These are phyloP conservation scores for Sambucus nigra DNA, from an alignment of 129 eudicot genomes.

Conservation along the genomic window DNA sequence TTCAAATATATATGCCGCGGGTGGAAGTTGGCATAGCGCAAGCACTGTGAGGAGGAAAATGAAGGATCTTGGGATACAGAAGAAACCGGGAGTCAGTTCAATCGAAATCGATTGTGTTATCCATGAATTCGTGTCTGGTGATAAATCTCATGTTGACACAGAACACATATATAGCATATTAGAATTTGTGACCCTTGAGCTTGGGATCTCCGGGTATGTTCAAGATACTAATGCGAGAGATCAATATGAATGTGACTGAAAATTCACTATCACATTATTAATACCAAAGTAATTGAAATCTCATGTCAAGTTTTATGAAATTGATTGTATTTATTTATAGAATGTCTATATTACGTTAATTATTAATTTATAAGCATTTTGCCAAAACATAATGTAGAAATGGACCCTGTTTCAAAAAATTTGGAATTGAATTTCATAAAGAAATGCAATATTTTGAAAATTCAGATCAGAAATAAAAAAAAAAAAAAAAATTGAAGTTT, in stretches of 20 bases:
- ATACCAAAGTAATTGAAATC: too few relatives aligned
- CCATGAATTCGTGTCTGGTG: constrained; percentile 62
- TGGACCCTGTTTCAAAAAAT: too few relatives aligned
- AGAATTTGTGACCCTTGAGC: constrained; percentile 31
- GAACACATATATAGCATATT: constrained; percentile 34
- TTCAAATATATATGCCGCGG: constrained; percentile 50
- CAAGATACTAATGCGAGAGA: constrained; percentile 18
- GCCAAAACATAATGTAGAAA: too few relatives aligned
- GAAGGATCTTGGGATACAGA: constrained; percentile 46
- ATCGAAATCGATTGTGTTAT: constrained; percentile 33
- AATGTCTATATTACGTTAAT: too few relatives aligned
- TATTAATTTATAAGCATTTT: too few relatives aligned
- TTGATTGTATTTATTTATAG: not conserved
- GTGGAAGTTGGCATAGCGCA: constrained; percentile 48
- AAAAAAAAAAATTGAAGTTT: too few relatives aligned
- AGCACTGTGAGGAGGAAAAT: constrained; percentile 40
- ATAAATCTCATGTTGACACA: constrained; percentile 46
- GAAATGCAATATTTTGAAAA: too few relatives aligned
- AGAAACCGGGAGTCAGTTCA: constrained; percentile 41
- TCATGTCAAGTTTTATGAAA: not conserved
- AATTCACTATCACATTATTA: not conserved
- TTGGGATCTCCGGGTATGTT: constrained; percentile 24
- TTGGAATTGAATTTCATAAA: too few relatives aligned
- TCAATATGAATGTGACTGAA: constrained; percentile 12
- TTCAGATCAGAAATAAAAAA: too few relatives aligned